Evolutionary conservation across 2,329 filamentous ascomycete species (phyloP).

Genomic region (Cladobotryum protrusum): DNA sequence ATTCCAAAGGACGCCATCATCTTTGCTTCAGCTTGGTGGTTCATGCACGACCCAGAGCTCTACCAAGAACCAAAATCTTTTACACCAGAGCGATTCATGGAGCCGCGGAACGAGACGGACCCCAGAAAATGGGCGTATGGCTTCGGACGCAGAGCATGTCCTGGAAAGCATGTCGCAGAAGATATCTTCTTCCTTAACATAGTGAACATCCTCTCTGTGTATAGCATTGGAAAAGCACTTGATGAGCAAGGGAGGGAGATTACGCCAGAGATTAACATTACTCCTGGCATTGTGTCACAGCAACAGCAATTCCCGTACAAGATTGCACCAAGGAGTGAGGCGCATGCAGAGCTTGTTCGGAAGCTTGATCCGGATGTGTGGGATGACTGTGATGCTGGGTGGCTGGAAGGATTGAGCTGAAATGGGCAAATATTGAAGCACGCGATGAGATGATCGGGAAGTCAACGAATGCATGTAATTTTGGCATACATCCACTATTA

Average conservation of each 20-base stretch:
- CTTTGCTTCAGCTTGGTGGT: conserved; percentile 19
- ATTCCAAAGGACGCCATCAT: conserved; percentile 25
- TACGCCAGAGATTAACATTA: conserved; percentile 8
- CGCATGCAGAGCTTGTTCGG: conserved; percentile 15
- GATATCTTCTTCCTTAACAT: conserved; percentile 27
- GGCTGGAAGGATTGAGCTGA: too few species aligned
- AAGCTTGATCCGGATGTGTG: conserved; percentile 16
- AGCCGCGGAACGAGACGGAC: conserved; percentile 24
- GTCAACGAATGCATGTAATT: too few species aligned
- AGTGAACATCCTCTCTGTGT: conserved; percentile 39
- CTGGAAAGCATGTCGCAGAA: conserved; percentile 28
- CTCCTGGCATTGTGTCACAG: conserved; percentile 15
- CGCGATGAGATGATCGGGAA: too few species aligned
- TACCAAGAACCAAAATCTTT: conserved; percentile 42
- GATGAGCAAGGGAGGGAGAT: conserved; percentile 15
- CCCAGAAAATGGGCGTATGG: conserved; percentile 26
- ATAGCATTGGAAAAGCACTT: conserved; percentile 30
- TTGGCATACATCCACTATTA: too few species aligned
- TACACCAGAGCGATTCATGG: conserved; percentile 28
- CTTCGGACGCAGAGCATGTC: conserved; percentile 31
- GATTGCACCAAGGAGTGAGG: conserved; percentile 16
- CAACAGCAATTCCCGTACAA: conserved; percentile 14
- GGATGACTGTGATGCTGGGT: conserved; percentile 18
- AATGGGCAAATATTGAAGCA: too few species aligned
- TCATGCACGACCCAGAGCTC: conserved; percentile 55